phyloP scores from a whole-genome alignment of 2,329 filamentous ascomycete genomes.

The Hirsutella thompsonii region DNA sequence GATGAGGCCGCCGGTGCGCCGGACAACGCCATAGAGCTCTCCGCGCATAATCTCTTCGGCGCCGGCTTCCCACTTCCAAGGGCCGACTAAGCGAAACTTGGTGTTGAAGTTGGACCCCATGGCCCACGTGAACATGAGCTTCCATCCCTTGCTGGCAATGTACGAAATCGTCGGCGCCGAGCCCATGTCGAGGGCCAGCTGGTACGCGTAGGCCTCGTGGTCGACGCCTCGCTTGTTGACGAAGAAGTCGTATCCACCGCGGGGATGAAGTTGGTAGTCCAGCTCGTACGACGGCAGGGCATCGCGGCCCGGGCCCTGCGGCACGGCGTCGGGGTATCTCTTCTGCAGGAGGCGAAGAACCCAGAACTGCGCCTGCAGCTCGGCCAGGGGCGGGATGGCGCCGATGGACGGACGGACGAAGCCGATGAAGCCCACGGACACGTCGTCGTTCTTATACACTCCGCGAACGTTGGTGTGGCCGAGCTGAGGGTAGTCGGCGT shows the following conservation, averaged over 20 bases:
- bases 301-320: conserved; percentile 6
- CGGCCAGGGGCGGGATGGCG: conserved; percentile 34
- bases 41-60: conserved; percentile 24
- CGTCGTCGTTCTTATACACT: conserved; percentile 30
- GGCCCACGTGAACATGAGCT: conserved; percentile 29
- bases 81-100: conserved; percentile 32
- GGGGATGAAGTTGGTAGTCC: conserved; percentile 25
- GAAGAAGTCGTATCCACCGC: conserved; percentile 19
- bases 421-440: conserved; percentile 30
- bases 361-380: conserved; percentile 36
- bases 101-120: conserved; percentile 35
- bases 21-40: conserved; percentile 27
- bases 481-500: conserved; percentile 25
- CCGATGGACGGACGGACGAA: conserved; percentile 32
- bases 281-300: conserved; percentile 21
- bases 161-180: conserved; percentile 24
- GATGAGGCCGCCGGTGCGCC: conserved; percentile 20
- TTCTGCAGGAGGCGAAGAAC: conserved; percentile 24
- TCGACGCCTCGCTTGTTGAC: conserved; percentile 28
- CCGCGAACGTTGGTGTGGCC: conserved; percentile 37
- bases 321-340: conserved; percentile 11
- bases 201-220: conserved; percentile 36
- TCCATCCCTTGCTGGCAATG: conserved; percentile 21
- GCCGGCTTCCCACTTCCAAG: conserved; percentile 24
- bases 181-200: conserved; percentile 33